Evolutionary conservation across 108 stramenopile species (phyloP).

Genomic region (Fragilaria crotonensis): DNA sequence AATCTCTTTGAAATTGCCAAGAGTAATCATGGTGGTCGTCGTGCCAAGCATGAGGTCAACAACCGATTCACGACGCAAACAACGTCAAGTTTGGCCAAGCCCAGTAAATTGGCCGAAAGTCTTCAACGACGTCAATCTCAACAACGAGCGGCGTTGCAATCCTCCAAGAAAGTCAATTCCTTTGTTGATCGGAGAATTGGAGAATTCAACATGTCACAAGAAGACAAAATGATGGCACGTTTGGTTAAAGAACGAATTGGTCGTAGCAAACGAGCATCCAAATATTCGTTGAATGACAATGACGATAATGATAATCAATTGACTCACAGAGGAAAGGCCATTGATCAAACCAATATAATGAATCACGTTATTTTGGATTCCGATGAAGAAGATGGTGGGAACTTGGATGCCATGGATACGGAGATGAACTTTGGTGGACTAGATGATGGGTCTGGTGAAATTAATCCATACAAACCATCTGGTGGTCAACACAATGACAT

Average conservation of each 20-base stretch:
- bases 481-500: conserved; percentile 24
- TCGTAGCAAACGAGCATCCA: conserved; percentile 41
- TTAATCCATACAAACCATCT: conserved; percentile 45
- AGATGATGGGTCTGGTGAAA: conserved; percentile 16
- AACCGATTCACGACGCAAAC: conserved; percentile 42
- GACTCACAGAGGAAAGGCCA: conserved; percentile 83
- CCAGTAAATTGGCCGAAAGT: conserved; percentile 16
- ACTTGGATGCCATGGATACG: conserved; percentile 74
- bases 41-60: conserved; percentile 65
- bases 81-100: no score
- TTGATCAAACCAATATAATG: conserved; percentile 48
- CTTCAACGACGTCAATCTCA: conserved; percentile 28
- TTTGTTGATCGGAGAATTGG: conserved; percentile 81
- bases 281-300: conserved; percentile 54
- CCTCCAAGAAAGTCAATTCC: conserved; percentile 47
- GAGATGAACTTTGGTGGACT: conserved; percentile 89
- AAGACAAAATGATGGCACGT: conserved; percentile 70
- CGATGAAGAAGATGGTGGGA: conserved; percentile 68
- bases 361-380: conserved; percentile 55
- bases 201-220: conserved; percentile 42
- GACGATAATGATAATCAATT: conserved; percentile 28
- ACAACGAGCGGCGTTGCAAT: conserved; percentile 19
- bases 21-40: conserved; percentile 36
- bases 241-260: conserved; percentile 67
- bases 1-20: conserved; percentile 73